Conservation (phyloP, 306 rosid genomes). For the Cotoneaster glaucophyllus region DNA sequence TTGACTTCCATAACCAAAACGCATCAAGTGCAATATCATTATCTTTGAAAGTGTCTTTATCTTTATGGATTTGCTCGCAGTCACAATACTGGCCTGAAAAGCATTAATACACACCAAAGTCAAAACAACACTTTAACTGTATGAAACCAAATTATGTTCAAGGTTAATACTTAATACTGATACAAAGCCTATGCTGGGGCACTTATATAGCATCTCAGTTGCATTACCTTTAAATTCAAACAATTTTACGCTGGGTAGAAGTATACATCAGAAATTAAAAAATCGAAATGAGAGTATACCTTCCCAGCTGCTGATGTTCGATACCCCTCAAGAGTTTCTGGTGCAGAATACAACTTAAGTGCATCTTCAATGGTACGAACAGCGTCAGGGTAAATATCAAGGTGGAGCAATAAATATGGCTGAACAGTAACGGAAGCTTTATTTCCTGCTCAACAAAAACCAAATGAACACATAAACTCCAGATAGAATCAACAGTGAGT, state of each 20-base stretch:
- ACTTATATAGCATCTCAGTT: neutral
- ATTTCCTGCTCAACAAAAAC: conserved; percentile 36
- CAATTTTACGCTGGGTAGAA: neutral
- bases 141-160: neutral
- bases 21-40: conserved; percentile 90
- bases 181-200: neutral
- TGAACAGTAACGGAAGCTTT: conserved; percentile 71
- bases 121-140: neutral
- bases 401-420: conserved; percentile 82
- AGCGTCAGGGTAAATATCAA: conserved; percentile 74
- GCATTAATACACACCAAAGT: neutral
- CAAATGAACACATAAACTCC: conserved; percentile 3
- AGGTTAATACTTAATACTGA: neutral
- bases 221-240: neutral
- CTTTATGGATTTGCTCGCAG: conserved; percentile 71
- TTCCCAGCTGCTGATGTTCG: conserved; percentile 68
- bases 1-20: conserved; percentile 87
- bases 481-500: neutral
- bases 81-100: conserved; percentile 69
- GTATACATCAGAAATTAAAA: neutral
- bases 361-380: conserved; percentile 84
- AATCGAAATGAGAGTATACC: conserved; percentile 27
- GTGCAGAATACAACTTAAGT: conserved; percentile 74
- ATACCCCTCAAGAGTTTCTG: conserved; percentile 89
- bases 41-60: conserved; percentile 74